phyloP scores from a whole-genome alignment of 208 protist species.

The Phytomonas sp. region DNA sequence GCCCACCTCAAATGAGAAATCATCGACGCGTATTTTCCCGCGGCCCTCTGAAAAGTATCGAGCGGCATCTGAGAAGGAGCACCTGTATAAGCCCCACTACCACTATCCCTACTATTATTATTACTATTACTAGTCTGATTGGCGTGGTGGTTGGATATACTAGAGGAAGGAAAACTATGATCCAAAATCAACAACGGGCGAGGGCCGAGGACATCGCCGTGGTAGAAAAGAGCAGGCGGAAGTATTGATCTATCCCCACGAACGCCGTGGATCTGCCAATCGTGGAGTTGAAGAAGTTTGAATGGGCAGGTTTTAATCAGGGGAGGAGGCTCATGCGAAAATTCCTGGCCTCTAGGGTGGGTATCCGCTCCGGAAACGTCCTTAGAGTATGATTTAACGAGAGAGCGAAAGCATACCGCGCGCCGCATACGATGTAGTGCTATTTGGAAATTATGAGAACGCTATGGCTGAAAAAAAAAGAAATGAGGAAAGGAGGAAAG shows the following conservation, averaged over 20 bases:
- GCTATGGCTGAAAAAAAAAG: constrained; percentile 3
- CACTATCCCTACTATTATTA: neutral
- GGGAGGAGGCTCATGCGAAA: neutral
- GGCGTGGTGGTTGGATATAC: too few species aligned
- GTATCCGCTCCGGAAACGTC: neutral
- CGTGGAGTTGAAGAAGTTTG: neutral
- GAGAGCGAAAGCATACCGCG: neutral
- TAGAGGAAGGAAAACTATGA: constrained; percentile 25
- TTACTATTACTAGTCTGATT: too few species aligned
- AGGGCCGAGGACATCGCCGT: constrained; percentile 63
- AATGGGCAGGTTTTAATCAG: neutral
- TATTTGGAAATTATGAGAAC: neutral
- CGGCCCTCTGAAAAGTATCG: constrained; percentile 16
- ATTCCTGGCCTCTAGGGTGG: neutral
- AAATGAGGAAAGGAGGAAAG: constrained; percentile 5
- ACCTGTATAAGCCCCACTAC: neutral
- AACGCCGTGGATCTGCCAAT: constrained; percentile 46
- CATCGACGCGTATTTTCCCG: constrained; percentile 51
- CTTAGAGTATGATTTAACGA: neutral
- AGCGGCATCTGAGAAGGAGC: neutral
- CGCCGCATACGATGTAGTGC: neutral
- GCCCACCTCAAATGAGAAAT: constrained; percentile 52
- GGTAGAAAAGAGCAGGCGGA: constrained; percentile 42
- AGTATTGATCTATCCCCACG: constrained; percentile 20
- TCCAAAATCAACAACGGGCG: constrained; percentile 78